Percentiles rank a stretch among this genome's conserved stretches.
Evolutionary conservation across 164 flowering plant genomes (phyloP).

Genomic region (Dillenia suffruticosa): DNA sequence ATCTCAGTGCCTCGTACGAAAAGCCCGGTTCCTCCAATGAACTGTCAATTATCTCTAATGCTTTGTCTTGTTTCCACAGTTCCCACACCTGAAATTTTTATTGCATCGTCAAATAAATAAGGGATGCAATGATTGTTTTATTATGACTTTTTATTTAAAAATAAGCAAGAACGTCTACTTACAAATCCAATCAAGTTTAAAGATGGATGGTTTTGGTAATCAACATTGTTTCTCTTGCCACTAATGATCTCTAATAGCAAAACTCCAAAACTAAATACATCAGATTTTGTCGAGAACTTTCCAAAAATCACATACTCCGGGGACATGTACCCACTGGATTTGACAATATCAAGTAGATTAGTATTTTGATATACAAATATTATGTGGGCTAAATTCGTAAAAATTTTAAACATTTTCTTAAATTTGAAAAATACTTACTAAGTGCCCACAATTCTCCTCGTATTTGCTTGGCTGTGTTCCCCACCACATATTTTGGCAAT

Average conservation of each 20-base stretch:
- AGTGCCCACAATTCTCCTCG: not conserved
- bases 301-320: not conserved
- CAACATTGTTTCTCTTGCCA: slow-evolving; percentile 9
- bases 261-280: slow-evolving; percentile 15
- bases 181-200: slow-evolving; percentile 13
- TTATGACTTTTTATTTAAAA: not conserved
- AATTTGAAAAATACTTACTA: not conserved
- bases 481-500: slow-evolving; percentile 1
- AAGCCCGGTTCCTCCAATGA: not conserved
- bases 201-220: slow-evolving; percentile 2
- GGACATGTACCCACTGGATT: not conserved
- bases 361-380: not conserved
- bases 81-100: slow-evolving; percentile 6
- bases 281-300: not conserved
- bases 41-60: slow-evolving; percentile 1
- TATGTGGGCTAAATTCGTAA: not conserved
- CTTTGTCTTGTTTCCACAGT: not conserved
- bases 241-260: slow-evolving; percentile 15
- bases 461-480: not conserved
- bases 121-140: not conserved
- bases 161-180: not conserved
- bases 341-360: not conserved
- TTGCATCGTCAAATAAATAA: not conserved
- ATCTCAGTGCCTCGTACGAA: not conserved
- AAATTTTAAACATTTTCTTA: not conserved